These are phyloP conservation scores for Allantophomopsis lycopodina DNA, from an alignment of 2,329 filamentous ascomycete species.

Conservation along the genomic window DNA sequence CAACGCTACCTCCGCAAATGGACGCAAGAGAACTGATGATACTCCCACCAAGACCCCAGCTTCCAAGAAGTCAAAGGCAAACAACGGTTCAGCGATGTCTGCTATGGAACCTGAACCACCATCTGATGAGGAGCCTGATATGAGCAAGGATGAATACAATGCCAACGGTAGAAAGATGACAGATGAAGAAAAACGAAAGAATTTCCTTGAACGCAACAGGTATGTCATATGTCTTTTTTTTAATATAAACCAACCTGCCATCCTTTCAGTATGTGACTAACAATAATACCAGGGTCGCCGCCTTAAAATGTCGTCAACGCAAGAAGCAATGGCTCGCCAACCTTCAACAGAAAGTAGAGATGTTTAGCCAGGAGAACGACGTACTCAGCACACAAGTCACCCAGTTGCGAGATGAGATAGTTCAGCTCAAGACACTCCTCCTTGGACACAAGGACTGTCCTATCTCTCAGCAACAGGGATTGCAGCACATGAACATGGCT, in stretches of 20 bases:
- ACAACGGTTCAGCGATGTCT: constrained; percentile 22
- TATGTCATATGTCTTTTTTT: constrained; percentile 28
- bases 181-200: constrained; percentile 96
- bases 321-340: constrained; percentile 99
- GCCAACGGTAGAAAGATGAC: constrained; percentile 77
- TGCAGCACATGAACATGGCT: constrained; percentile 27
- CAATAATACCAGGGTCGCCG: constrained; percentile 59
- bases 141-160: constrained; percentile 42
- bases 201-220: constrained; percentile 94
- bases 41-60: constrained; percentile 43
- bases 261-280: constrained; percentile 9
- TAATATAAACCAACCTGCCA: too few relatives aligned
- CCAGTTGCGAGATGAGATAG: constrained; percentile 78
- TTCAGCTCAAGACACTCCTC: constrained; percentile 84
- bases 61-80: constrained; percentile 61
- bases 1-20: constrained; percentile 33
- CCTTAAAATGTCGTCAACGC: constrained; percentile 88
- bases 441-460: constrained; percentile 95
- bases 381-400: constrained; percentile 71
- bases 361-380: constrained; percentile 88
- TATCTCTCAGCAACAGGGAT: constrained; percentile 73
- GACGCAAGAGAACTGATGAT: constrained; percentile 73
- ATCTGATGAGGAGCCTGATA: constrained; percentile 23
- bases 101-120: constrained; percentile 17
- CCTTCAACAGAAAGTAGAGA: constrained; percentile 84